Percentiles rank a stretch among this genome's conserved stretches.
Conservation (phyloP, 202 grass and related monocot species). For the Cymbopogon flexuosus region DNA sequence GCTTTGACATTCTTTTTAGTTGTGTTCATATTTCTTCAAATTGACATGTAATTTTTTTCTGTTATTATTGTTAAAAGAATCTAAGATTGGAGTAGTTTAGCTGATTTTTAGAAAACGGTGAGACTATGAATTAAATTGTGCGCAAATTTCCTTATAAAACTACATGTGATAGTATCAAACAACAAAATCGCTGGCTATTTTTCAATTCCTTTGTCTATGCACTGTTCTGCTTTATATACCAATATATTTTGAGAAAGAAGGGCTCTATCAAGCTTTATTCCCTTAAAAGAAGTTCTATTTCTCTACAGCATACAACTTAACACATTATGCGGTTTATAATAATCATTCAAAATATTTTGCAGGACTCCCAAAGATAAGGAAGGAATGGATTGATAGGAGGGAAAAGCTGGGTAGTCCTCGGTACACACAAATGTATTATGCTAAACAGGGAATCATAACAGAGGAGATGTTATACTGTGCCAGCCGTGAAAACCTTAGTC, state of each 20-base stretch:
- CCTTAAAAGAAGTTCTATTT: not conserved
- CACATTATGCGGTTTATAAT: not conserved
- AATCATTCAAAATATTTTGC: conserved; percentile 13
- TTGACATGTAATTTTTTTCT: not conserved
- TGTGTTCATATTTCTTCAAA: conserved; percentile 8
- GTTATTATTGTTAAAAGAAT: not conserved
- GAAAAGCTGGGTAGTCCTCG: conserved; percentile 61
- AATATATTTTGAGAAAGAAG: not conserved
- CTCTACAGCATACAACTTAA: not conserved
- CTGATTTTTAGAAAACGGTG: not conserved
- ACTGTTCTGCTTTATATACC: not conserved
- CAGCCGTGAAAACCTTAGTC: conserved; percentile 77
- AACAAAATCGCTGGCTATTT: not conserved
- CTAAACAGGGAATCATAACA: conserved; percentile 88
- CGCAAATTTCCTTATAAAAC: not conserved
- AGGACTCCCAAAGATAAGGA: conserved; percentile 95
- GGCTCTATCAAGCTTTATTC: not conserved
- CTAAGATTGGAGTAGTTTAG: not conserved
- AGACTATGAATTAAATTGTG: not conserved
- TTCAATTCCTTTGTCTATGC: conserved; percentile 1
- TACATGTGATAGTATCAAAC: not conserved
- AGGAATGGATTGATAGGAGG: conserved; percentile 89
- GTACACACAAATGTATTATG: conserved; percentile 96
- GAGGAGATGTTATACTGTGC: conserved; percentile 99
- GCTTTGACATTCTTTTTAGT: not conserved